Evolutionary conservation across 768 basidiomycete species (phyloP), one percentile per base, ranked within the genome.

Genomic region (Boletus rufocinnamomeus): DNA sequence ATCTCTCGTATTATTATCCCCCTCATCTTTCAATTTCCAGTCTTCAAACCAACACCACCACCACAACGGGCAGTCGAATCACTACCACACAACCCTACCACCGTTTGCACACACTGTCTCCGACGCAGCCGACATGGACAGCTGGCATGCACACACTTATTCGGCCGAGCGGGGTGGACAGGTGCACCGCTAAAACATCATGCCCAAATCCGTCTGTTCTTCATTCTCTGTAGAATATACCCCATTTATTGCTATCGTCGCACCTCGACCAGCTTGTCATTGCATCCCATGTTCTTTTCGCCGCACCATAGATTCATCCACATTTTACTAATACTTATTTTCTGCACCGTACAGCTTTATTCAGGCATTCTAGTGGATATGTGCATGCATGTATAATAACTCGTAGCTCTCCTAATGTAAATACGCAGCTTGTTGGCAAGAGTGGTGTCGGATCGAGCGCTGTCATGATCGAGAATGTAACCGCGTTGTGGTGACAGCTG

Each of bases 151-250:
- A 6, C 68, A 71, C 51, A 59, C 57, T 0, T 87, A 87, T 57
- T 85, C 86, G 48, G 83, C 86, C 38, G 86, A 87, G 70, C 83
- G 87, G 35, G 69, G 87, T 27, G 69, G 79, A 9, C 83, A 82
- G 60, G 73, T 86, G 38, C 85, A 85, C 69, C 82, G 84, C 64
- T 87, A 79, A 76, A 73, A 37, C 37, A 6, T 27, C 8, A 10
- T 11, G 49, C 38, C 56, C 52, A 23, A 23, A 21, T 38, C 28
- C 1, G 17, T 38, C 40, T 48, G 21, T 27, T 23, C 28, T 43
- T 28, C 19, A 23, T 19, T 37, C 34, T 52, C 44, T 73, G 69
- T 69, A 73, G 71, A 71, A 30, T 71, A 73, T 74, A 73, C 73
- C 72, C 72, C 61, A 55, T 74, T 69, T 74, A 71, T 73, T 73